Percentiles rank a stretch among this genome's conserved stretches.
phyloP scores from a whole-genome alignment of 2,329 filamentous ascomycete genomes.

The Fusarium sp. region DNA sequence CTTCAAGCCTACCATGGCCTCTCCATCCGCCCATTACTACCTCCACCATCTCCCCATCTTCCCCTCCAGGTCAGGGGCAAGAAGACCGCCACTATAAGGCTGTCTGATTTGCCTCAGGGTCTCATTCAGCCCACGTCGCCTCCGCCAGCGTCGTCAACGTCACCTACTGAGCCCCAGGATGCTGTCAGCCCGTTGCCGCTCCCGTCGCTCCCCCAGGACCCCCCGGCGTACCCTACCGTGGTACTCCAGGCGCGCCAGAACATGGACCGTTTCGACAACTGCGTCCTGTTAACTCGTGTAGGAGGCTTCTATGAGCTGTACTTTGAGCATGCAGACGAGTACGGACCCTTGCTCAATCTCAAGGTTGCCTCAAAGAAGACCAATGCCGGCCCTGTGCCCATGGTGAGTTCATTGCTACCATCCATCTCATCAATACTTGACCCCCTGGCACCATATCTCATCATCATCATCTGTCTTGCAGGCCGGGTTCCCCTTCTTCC shows the following conservation, averaged over 20 bases:
- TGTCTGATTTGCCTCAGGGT: slow-evolving; percentile 70
- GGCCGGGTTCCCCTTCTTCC: slow-evolving; percentile 94
- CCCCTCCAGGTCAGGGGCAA: slow-evolving; percentile 57
- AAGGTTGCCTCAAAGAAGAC: slow-evolving; percentile 87
- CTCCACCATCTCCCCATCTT: slow-evolving; percentile 34
- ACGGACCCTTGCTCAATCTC: slow-evolving; percentile 85
- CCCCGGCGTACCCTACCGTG: slow-evolving; percentile 82
- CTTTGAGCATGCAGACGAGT: slow-evolving; percentile 93
- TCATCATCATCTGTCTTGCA: slow-evolving; percentile 50
- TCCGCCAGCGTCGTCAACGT: slow-evolving; percentile 31
- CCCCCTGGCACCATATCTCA: slow-evolving; percentile 25
- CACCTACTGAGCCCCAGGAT: slow-evolving; percentile 17
- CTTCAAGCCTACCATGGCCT: slow-evolving; percentile 15
- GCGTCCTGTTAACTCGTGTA: slow-evolving; percentile 90
- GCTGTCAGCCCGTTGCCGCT: slow-evolving; percentile 47
- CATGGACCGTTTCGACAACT: slow-evolving; percentile 91
- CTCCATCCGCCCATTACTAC: slow-evolving; percentile 36
- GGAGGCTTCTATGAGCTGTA: slow-evolving; percentile 98
- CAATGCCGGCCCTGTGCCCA: slow-evolving; percentile 82
- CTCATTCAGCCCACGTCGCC: slow-evolving; percentile 47
- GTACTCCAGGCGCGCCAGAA: slow-evolving; percentile 88
- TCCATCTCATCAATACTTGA: slow-evolving; percentile 11
- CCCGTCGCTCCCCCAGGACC: slow-evolving; percentile 53
- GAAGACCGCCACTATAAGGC: slow-evolving; percentile 66
- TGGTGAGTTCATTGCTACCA: slow-evolving; percentile 67